Evolutionary conservation across 768 basidiomycete species (phyloP).

Genomic region (Auricularia cornea): DNA sequence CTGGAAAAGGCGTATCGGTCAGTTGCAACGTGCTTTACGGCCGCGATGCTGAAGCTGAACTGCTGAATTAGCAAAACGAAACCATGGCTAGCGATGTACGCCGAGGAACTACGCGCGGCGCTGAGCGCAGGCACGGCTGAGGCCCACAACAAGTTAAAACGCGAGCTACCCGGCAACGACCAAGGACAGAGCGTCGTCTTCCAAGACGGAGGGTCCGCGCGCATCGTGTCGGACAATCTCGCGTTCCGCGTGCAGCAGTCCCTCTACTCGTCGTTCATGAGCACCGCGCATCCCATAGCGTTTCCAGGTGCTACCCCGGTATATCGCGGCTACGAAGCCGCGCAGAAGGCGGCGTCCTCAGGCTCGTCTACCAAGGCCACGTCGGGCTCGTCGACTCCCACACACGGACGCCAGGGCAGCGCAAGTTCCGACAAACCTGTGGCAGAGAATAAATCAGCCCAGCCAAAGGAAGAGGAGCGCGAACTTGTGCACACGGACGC

Average conservation of each 20-base stretch:
- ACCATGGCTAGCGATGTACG: constrained; percentile 30
- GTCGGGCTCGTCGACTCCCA: background rate
- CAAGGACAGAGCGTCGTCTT: constrained; percentile 25
- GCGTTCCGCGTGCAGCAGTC: constrained; percentile 5
- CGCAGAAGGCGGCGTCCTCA: constrained; percentile 10
- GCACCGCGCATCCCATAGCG: constrained; percentile 8
- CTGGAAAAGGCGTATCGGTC: constrained; percentile 30
- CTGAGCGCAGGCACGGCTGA: constrained; percentile 21
- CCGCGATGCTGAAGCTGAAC: background rate
- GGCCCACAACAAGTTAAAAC: constrained; percentile 32
- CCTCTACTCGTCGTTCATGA: constrained; percentile 1
- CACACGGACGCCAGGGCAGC: background rate
- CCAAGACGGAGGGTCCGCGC: constrained; percentile 27
- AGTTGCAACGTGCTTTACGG: background rate
- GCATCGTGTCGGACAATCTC: constrained; percentile 9
- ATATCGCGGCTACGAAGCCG: constrained; percentile 30
- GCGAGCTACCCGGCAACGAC: constrained; percentile 14
- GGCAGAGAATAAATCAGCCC: background rate
- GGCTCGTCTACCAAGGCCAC: constrained; percentile 11
- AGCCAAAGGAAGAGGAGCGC: constrained; percentile 10
- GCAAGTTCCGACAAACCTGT: background rate
- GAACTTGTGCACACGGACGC: constrained; percentile 22
- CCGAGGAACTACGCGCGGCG: constrained; percentile 30
- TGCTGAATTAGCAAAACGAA: constrained; percentile 21
- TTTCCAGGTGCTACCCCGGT: constrained; percentile 25